Evolutionary conservation across 192 early-diverging fungal species (phyloP).

Genomic region (Coemansia sp.): DNA sequence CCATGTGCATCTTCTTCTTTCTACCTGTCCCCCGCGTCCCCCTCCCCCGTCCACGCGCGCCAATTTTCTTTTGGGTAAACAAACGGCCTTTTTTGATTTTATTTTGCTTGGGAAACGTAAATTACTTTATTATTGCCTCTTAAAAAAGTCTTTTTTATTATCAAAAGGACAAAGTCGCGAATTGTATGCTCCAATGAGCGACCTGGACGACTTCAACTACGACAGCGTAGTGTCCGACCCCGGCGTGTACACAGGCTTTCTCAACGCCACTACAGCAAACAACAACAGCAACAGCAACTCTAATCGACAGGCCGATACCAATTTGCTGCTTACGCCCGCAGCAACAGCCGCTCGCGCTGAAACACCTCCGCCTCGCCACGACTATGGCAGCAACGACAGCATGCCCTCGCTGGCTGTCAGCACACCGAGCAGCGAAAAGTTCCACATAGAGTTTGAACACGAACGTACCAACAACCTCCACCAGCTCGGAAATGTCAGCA

Average conservation of each 20-base stretch:
- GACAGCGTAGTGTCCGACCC: constrained; percentile 48
- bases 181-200: constrained; percentile 20
- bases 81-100: background rate
- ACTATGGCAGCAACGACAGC: constrained; percentile 18
- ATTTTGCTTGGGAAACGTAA: background rate
- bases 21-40: no score
- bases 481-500: constrained; percentile 6
- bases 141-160: background rate
- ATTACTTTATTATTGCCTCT: background rate
- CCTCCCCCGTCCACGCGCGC: background rate
- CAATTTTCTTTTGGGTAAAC: background rate
- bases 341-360: constrained; percentile 4
- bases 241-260: constrained; percentile 13
- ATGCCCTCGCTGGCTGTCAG: constrained; percentile 25
- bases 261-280: constrained; percentile 8
- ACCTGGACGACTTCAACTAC: constrained; percentile 36
- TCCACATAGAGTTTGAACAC: constrained; percentile 30
- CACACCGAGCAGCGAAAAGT: constrained; percentile 27
- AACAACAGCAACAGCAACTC: background rate
- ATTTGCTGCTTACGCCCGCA: constrained; percentile 17
- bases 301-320: background rate
- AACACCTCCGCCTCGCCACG: constrained; percentile 13
- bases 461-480: constrained; percentile 13
- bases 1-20: background rate
- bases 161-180: background rate